Base-by-base conservation (phyloP, 306 rosid genomes). In the Biancaea sappan region DNA sequence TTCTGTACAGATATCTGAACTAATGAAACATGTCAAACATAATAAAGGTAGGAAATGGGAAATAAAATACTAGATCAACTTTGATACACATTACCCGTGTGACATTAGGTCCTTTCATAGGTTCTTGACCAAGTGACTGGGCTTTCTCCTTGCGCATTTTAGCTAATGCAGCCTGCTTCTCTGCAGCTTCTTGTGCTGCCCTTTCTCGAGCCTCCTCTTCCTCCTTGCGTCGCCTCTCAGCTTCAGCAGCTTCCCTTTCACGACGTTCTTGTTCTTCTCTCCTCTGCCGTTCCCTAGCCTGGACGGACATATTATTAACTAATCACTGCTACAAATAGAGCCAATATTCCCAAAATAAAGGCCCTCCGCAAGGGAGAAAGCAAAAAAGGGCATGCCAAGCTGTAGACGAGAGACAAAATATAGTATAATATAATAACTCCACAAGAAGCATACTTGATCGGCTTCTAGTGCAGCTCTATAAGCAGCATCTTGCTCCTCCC, bases 401-500 rank as follows among this genome's bases (percentile, higher is more conserved):
- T 29, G 35, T 65, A 51, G 40, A 73, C 41, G 34, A 8, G 13
- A 40, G 9, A 51, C 58, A 69, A 53, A 34, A 31, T 34, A 34
- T 51, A 52, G n/a, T n/a, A n/a, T n/a, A n/a, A n/a, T n/a, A 13
- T 69, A 21, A 37, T 18, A 10, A 51, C 51, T 35, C 50, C 22
- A 51, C 57, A 65, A 66, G 69, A 44, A 65, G 58, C 92, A 82
- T 88, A 92, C 99, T 86, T 90, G 99, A 87, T 94, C 99, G 40
- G 99, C 97, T 88, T 94, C 96, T 69, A 94, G 99, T 34, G 99
- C 97, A 47, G 97, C 97, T 86, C 96, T 87, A 75, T 83, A 95
- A 43, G 99, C 99, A 79, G 99, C 98, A 92, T 92, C 99, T 85
- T 94, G 98, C 87, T 95, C 99, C 85, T 95, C 98, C 76, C 99